phyloP scores from a whole-genome alignment of 805 yeast genomes.

The Ogataea nonfermentans region DNA sequence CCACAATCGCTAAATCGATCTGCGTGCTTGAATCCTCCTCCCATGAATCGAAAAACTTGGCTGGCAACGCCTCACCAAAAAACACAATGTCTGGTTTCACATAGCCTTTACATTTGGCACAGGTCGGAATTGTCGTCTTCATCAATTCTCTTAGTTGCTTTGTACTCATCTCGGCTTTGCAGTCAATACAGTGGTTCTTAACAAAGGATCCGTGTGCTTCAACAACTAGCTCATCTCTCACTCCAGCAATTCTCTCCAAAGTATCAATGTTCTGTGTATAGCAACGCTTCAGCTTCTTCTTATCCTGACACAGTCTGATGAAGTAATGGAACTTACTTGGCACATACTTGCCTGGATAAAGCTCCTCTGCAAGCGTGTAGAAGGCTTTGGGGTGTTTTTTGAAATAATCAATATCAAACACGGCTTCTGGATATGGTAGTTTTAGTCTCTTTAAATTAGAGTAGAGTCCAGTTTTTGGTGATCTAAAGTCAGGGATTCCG shows the following conservation, averaged over 20 bases:
- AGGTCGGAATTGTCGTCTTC: constrained; percentile 46
- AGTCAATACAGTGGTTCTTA: constrained; percentile 75
- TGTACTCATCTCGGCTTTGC: constrained; percentile 52
- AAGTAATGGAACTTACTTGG: constrained; percentile 84
- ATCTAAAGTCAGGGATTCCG: constrained; percentile 94
- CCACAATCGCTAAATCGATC: constrained; percentile 74
- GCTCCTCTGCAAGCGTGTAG: constrained; percentile 76
- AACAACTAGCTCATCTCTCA: constrained; percentile 58
- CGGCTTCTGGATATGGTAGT: constrained; percentile 93
- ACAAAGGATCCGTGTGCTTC: constrained; percentile 98
- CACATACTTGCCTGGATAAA: constrained; percentile 82
- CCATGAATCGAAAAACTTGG: constrained; percentile 64
- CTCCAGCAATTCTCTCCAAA: constrained; percentile 81
- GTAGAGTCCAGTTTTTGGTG: constrained; percentile 87
- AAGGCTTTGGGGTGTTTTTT: constrained; percentile 77
- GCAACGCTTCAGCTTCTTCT: constrained; percentile 60
- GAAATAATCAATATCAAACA: constrained; percentile 85
- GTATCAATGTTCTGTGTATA: constrained; percentile 95
- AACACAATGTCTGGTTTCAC: constrained; percentile 94
- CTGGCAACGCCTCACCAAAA: constrained; percentile 87
- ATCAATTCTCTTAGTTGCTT: constrained; percentile 41
- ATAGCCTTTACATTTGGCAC: constrained; percentile 65
- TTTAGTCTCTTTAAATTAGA: constrained; percentile 71
- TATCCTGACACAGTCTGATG: constrained; percentile 63
- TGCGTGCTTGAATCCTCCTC: constrained; percentile 50